phyloP scores from a whole-genome alignment of 1,139 yeast genomes.

The Debaryomycetaceae sp. region DNA sequence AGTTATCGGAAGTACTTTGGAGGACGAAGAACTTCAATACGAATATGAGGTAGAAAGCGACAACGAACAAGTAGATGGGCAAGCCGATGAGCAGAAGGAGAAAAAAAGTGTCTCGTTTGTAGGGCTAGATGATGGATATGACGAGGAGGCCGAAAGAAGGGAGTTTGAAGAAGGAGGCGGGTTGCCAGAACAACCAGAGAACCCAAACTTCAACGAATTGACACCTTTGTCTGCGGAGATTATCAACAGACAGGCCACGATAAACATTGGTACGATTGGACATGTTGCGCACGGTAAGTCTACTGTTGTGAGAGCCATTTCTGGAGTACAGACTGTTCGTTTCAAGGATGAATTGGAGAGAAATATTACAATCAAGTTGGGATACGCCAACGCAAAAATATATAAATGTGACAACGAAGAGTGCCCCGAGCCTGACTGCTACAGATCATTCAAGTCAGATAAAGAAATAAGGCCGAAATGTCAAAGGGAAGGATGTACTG shows the following conservation, averaged over 20 bases:
- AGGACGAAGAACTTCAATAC: constrained; percentile 36
- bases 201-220: constrained; percentile 75
- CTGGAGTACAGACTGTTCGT: constrained; percentile 98
- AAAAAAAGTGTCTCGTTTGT: constrained; percentile 86
- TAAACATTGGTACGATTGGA: constrained; percentile 98
- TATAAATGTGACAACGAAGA: constrained; percentile 85
- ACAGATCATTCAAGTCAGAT: constrained; percentile 89
- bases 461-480: constrained; percentile 94
- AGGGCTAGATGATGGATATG: constrained; percentile 61
- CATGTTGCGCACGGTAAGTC: constrained; percentile 99
- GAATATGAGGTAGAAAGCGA: constrained; percentile 50
- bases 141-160: constrained; percentile 61
- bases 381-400: constrained; percentile 98
- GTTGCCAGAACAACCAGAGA: constrained; percentile 89
- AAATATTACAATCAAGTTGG: constrained; percentile 96
- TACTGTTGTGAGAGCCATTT: constrained; percentile 97
- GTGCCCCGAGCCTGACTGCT: constrained; percentile 94
- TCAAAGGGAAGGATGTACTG: constrained; percentile 75
- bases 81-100: constrained; percentile 36
- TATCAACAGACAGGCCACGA: constrained; percentile 98
- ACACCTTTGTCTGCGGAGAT: constrained; percentile 92
- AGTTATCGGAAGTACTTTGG: constrained; percentile 63
- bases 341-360: constrained; percentile 98
- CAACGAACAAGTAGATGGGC: constrained; percentile 49
- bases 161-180: constrained; percentile 99